Evolutionary conservation across 768 basidiomycete genomes (phyloP), one percentile per base, ranked within the genome.

Genomic region (Pisolithus marmoratus): DNA sequence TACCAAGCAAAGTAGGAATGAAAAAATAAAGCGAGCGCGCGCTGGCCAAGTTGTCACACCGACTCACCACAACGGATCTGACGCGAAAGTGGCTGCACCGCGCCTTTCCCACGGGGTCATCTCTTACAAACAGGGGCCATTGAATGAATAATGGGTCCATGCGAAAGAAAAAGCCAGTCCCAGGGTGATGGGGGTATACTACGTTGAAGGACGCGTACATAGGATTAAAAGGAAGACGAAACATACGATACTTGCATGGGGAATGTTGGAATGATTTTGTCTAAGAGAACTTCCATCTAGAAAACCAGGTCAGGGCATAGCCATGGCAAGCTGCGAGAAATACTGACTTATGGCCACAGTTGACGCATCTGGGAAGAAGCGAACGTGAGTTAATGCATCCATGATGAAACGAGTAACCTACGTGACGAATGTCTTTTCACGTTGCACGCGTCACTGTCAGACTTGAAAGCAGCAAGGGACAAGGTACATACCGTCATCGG

Each of bases 401-500:
- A 37, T 26, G 24, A 9, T 26, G 20, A 48, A 24, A 49, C n/a
- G 8, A 36, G 23, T 19, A 27, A 74, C 77, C 56, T 70, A 91
- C 83, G 90, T 93, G 58, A 94, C 90, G 65, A 94, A 95, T 19
- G 93, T 94, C 85, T 90, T 31, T 40, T 29, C 27, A 5, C 38
- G 22, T 12, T 12, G 34, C 15, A 49, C 19, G 22, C 27, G 14
- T 20, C 27, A 29, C 20, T 19, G 41, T 40, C 23, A 49, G 26
- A 8, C 40, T 27, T 11, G 7, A 40, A 15, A 17, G 14, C 12
- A 5, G 15, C n/a, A 17, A 11, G 24, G 22, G 8, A 14, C 2
- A 29, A 29, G 42, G 22, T 19, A 77, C 85, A 63, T 66, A 90
- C 87, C 3, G 95, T 97, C 94, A 98, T 97, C 22, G 95, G 94